These are phyloP conservation scores for Aechmea fasciata DNA, from an alignment of 176 grass and related monocot species.

Conservation along the genomic window DNA sequence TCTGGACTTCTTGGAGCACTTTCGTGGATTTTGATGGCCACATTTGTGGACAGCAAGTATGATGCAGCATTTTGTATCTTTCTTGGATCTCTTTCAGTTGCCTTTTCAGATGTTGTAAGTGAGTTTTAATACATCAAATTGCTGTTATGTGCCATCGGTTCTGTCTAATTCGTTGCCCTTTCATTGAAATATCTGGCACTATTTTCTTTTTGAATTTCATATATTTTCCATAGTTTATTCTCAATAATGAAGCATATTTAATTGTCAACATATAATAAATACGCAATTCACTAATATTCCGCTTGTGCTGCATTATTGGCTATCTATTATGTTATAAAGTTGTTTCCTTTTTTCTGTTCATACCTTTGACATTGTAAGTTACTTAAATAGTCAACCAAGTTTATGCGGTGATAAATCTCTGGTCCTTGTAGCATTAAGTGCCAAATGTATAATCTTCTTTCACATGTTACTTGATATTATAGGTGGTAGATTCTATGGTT, in stretches of 20 bases:
- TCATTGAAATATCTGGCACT: background rate
- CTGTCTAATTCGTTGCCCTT: background rate
- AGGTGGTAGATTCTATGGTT: conserved; percentile 99
- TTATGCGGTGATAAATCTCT: too few relatives aligned
- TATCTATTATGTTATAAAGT: background rate
- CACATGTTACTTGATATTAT: conserved; percentile 3
- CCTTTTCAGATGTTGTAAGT: conserved; percentile 99
- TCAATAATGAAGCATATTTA: too few relatives aligned
- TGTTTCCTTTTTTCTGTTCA: background rate
- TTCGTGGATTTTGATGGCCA: conserved; percentile 94
- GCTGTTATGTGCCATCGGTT: background rate
- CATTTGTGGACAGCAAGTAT: conserved; percentile 85
- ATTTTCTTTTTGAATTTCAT: too few relatives aligned
- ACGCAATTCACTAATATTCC: too few relatives aligned
- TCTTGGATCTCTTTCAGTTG: conserved; percentile 96
- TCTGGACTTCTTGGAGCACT: conserved; percentile 94
- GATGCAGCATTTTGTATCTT: conserved; percentile 73
- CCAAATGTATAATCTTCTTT: too few relatives aligned
- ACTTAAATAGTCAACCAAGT: background rate
- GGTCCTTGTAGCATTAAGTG: too few relatives aligned
- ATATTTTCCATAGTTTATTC: too few relatives aligned
- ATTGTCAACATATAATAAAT: too few relatives aligned
- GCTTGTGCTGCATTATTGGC: too few relatives aligned
- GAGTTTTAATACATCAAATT: conserved; percentile 6
- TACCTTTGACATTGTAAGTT: background rate